Conservation (phyloP, 345 rosid species). For the Brassica cretica region DNA sequence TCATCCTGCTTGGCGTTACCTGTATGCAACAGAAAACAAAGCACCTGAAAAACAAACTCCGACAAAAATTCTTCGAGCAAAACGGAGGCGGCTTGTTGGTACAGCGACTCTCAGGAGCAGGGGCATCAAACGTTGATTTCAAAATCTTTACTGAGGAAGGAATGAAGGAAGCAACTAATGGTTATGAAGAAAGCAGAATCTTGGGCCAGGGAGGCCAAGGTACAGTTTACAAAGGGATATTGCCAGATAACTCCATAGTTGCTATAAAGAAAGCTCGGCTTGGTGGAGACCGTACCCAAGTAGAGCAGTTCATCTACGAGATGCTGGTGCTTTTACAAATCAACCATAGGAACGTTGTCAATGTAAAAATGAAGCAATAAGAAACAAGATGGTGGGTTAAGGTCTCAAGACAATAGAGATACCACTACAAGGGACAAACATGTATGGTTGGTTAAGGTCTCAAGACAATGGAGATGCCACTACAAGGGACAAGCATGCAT, state of each 20-base stretch:
- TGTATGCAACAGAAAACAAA: neutral
- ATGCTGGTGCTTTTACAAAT: constrained; percentile 39
- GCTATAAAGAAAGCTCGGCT: constrained; percentile 43
- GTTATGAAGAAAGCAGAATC: constrained; percentile 33
- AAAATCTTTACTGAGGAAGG: constrained; percentile 33
- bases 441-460: no score
- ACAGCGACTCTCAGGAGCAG: constrained; percentile 15
- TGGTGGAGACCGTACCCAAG: constrained; percentile 36
- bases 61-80: constrained; percentile 23
- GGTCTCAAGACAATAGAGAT: no score
- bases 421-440: no score
- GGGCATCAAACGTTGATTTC: constrained; percentile 21
- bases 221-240: constrained; percentile 44
- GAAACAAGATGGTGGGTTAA: no score
- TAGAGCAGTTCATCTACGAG: constrained; percentile 34
- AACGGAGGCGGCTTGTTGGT: constrained; percentile 1
- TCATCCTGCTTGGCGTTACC: neutral
- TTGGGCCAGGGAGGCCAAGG: constrained; percentile 42
- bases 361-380: neutral
- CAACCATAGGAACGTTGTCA: constrained; percentile 50
- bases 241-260: constrained; percentile 24
- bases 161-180: constrained; percentile 38
- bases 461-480: no score
- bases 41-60: neutral
- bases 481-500: no score